These are phyloP conservation scores for Melanogaster broomeanus DNA, from an alignment of 768 basidiomycete genomes.

Conservation along the genomic window DNA sequence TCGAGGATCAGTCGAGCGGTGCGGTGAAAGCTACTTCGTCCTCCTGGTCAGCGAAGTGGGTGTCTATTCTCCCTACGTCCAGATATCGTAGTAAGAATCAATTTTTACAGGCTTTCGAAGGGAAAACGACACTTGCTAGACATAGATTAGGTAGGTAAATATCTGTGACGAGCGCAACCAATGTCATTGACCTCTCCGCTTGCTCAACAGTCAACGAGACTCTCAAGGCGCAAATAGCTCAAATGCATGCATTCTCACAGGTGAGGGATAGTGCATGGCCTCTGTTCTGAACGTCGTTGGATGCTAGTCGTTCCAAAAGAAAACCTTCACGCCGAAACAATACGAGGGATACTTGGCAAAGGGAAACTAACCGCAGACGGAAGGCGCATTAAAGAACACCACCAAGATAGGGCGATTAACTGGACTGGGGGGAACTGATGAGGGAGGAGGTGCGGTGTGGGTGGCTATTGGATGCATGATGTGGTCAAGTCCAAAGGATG, in stretches of 20 bases:
- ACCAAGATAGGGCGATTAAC: too few species aligned
- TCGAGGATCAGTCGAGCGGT: slow-evolving; percentile 81
- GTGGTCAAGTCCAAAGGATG: too few species aligned
- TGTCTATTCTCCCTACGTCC: slow-evolving; percentile 2
- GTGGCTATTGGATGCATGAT: too few species aligned
- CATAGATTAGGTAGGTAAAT: slow-evolving; percentile 63
- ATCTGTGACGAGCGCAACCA: neutral
- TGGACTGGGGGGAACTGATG: too few species aligned
- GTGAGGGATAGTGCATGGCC: slow-evolving; percentile 36
- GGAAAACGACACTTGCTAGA: slow-evolving; percentile 75
- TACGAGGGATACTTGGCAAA: slow-evolving; percentile 53
- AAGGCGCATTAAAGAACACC: neutral
- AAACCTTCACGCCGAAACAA: slow-evolving; percentile 72
- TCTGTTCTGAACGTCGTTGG: neutral
- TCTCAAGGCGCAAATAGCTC: slow-evolving; percentile 70
- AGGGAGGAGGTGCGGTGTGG: too few species aligned
- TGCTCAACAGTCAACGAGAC: slow-evolving; percentile 65
- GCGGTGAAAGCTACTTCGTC: slow-evolving; percentile 77
- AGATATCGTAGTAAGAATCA: slow-evolving; percentile 1
- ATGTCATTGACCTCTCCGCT: slow-evolving; percentile 4
- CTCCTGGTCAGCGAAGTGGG: slow-evolving; percentile 75
- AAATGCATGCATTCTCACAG: slow-evolving; percentile 90
- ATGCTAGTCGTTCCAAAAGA: slow-evolving; percentile 40
- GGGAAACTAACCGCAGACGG: slow-evolving; percentile 7
- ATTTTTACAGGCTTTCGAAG: slow-evolving; percentile 69